Evolutionary conservation across 257 asterid species (phyloP).

Genomic region (Orobanche coerulescens): DNA sequence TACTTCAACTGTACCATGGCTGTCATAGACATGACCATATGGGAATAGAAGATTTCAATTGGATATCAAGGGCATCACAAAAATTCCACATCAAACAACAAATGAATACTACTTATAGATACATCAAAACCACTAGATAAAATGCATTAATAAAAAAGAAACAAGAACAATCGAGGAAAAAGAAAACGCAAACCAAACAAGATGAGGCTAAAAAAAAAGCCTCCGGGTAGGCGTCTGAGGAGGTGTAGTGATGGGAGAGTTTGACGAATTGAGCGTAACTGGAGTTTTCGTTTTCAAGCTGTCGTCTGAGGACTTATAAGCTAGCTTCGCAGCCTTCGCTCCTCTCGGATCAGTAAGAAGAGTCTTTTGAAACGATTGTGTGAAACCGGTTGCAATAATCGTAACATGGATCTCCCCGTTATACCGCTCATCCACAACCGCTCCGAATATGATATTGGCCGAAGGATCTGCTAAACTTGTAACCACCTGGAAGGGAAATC

Average conservation of each 20-base stretch:
- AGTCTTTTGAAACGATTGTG: constrained; percentile 74
- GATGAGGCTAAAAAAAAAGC: constrained; percentile 30
- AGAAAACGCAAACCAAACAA: not conserved
- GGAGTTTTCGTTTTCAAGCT: constrained; percentile 38
- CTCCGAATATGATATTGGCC: constrained; percentile 94
- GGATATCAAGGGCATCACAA: too few species aligned
- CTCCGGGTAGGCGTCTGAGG: constrained; percentile 22
- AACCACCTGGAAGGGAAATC: constrained; percentile 55
- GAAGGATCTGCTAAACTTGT: constrained; percentile 97
- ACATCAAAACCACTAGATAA: not conserved
- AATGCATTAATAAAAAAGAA: not conserved
- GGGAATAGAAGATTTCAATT: too few species aligned
- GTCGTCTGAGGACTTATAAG: constrained; percentile 37
- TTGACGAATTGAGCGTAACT: constrained; percentile 23
- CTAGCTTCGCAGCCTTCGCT: constrained; percentile 52
- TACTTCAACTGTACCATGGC: too few species aligned
- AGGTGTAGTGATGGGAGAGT: constrained; percentile 19
- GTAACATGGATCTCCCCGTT: constrained; percentile 96
- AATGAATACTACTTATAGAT: not conserved
- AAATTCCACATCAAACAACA: not conserved
- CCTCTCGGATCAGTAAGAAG: constrained; percentile 82
- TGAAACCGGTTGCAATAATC: constrained; percentile 91
- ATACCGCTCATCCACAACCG: constrained; percentile 93
- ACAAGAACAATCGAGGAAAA: too few species aligned
- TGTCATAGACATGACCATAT: too few species aligned